Evolutionary conservation across 805 yeast genomes (phyloP).

Genomic region (Saturnispora ahearnii): DNA sequence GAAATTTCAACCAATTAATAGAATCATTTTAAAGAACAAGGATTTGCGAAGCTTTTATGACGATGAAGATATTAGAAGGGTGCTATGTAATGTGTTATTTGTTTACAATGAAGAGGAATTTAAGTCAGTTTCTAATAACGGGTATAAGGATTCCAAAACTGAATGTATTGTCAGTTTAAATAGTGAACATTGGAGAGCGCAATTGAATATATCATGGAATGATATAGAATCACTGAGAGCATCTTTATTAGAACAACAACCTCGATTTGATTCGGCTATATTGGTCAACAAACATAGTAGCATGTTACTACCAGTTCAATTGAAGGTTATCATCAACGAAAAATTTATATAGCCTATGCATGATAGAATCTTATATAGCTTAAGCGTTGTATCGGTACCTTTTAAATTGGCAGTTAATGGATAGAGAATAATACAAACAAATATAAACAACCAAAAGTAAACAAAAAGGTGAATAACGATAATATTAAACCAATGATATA

Average conservation of each 20-base stretch:
- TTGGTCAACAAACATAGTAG: background rate
- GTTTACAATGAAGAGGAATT: slow-evolving; percentile 19
- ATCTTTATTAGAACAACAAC: background rate
- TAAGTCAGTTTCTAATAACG: slow-evolving; percentile 1
- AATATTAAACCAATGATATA: too few species aligned
- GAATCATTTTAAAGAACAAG: slow-evolving; percentile 20
- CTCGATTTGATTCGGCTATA: background rate
- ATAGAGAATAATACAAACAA: too few species aligned
- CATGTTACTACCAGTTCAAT: background rate
- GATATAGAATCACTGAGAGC: slow-evolving; percentile 16
- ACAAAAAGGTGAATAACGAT: background rate
- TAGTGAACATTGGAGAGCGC: slow-evolving; percentile 22
- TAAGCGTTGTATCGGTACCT: too few species aligned
- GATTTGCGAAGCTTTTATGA: slow-evolving; percentile 18
- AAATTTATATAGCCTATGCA: background rate
- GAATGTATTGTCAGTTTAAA: slow-evolving; percentile 5
- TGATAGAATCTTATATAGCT: too few species aligned
- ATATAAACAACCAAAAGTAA: background rate
- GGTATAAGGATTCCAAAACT: background rate
- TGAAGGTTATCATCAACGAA: background rate
- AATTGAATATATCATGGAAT: slow-evolving; percentile 15
- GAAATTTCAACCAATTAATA: slow-evolving; percentile 7
- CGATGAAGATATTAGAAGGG: slow-evolving; percentile 12
- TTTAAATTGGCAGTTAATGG: too few species aligned
- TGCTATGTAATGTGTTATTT: slow-evolving; percentile 16